phyloP scores from a whole-genome alignment of 352 stramenopile species.

The Phytophthora macrochlamydospora region DNA sequence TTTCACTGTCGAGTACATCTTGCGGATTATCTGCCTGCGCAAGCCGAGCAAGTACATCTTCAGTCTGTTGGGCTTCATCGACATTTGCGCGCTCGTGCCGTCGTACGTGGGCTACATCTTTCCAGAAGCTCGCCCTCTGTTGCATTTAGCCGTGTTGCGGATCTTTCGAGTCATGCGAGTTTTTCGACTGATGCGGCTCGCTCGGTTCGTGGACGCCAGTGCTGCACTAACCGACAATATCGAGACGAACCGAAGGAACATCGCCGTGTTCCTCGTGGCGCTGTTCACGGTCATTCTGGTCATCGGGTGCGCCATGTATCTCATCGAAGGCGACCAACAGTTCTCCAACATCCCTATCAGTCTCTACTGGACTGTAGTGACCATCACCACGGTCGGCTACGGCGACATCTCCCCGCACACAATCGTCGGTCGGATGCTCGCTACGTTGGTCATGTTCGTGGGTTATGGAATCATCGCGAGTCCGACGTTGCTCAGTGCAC shows the following conservation, averaged over 20 bases:
- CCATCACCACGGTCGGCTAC: constrained; percentile 85
- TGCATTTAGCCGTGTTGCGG: constrained; percentile 76
- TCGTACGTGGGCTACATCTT: constrained; percentile 81
- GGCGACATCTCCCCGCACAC: constrained; percentile 82
- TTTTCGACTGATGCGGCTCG: constrained; percentile 75
- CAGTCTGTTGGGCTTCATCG: constrained; percentile 73
- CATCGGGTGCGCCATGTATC: constrained; percentile 84
- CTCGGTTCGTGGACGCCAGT: constrained; percentile 75
- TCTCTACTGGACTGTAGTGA: constrained; percentile 87
- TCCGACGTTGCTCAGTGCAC: constrained; percentile 57
- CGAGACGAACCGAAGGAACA: constrained; percentile 77
- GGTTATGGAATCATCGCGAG: constrained; percentile 87
- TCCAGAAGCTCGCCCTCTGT: constrained; percentile 59
- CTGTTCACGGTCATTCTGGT: constrained; percentile 80
- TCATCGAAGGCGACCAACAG: constrained; percentile 76
- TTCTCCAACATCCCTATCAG: constrained; percentile 87
- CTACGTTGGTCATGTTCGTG: constrained; percentile 82
- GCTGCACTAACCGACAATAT: constrained; percentile 79
- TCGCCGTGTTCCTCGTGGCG: constrained; percentile 76
- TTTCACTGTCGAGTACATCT: constrained; percentile 83
- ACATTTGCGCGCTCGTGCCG: constrained; percentile 77
- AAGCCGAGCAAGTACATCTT: constrained; percentile 65
- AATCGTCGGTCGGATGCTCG: constrained; percentile 76
- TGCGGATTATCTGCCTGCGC: constrained; percentile 69
- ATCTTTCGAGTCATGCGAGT: constrained; percentile 84